phyloP scores from a whole-genome alignment of 805 yeast species.

The Yarrowia yakushimensis region DNA sequence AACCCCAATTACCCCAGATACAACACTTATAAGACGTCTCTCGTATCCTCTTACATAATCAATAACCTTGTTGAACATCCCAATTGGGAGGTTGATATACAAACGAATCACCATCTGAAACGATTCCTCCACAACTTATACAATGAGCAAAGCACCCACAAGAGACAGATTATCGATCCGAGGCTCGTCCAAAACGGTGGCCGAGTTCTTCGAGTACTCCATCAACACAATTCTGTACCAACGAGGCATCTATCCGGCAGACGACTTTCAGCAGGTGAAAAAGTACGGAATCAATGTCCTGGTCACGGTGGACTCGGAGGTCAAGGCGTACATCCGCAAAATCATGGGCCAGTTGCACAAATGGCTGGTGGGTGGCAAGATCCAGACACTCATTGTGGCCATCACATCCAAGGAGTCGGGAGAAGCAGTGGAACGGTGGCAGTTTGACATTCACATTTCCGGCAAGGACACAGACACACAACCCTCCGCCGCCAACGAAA shows the following conservation, averaged over 20 bases:
- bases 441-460: slow-evolving; percentile 57
- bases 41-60: not conserved
- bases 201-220: slow-evolving; percentile 81
- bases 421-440: slow-evolving; percentile 81
- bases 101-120: not conserved
- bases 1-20: no score
- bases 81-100: slow-evolving; percentile 12
- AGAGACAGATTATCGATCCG: slow-evolving; percentile 56
- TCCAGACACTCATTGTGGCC: slow-evolving; percentile 66
- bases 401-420: slow-evolving; percentile 65
- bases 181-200: slow-evolving; percentile 74
- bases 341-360: slow-evolving; percentile 64
- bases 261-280: slow-evolving; percentile 71
- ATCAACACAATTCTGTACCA: slow-evolving; percentile 81
- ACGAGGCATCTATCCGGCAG: slow-evolving; percentile 84
- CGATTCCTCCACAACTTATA: no score
- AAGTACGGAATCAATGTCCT: slow-evolving; percentile 78
- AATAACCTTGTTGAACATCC: not conserved
- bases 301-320: slow-evolving; percentile 70
- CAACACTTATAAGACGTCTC: not conserved
- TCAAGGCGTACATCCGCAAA: slow-evolving; percentile 60
- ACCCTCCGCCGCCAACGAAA: not conserved
- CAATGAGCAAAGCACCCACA: slow-evolving; percentile 36
- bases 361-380: slow-evolving; percentile 71
- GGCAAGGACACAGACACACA: slow-evolving; percentile 24